These are phyloP conservation scores for Scheffersomyces amazonensis DNA, from an alignment of 805 yeast species.

Conservation along the genomic window DNA sequence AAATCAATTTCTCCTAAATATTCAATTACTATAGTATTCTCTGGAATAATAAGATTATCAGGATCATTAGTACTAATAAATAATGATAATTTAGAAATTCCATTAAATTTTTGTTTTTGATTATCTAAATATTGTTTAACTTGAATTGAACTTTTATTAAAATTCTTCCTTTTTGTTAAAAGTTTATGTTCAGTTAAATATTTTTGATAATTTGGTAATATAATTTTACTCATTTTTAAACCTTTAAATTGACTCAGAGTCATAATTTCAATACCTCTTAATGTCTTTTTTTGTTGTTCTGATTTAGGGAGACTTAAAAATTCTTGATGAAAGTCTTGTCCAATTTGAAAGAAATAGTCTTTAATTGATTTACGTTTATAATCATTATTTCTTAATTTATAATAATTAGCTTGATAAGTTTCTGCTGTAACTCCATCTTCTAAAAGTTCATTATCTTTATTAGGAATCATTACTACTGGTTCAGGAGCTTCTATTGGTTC, in stretches of 20 bases:
- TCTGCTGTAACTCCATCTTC: conserved; percentile 41
- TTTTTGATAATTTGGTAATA: conserved; percentile 32
- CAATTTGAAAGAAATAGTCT: conserved; percentile 18
- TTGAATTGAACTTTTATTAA: conserved; percentile 29
- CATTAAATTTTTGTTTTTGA: conserved; percentile 57
- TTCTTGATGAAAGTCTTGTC: conserved; percentile 12
- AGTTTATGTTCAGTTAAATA: conserved; percentile 33
- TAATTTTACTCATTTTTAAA: conserved; percentile 27
- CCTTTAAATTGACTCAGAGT: conserved; percentile 22
- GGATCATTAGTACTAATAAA: conserved; percentile 29
- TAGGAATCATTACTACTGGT: conserved; percentile 20
- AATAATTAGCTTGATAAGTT: conserved; percentile 52
- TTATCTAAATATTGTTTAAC: conserved; percentile 62
- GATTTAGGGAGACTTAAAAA: conserved; percentile 4
- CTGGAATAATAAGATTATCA: conserved; percentile 27
- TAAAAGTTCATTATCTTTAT: conserved; percentile 43
- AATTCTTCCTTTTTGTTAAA: conserved; percentile 18
- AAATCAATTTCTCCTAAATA: conserved; percentile 71
- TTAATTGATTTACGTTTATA: conserved; percentile 37
- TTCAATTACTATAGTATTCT: conserved; percentile 55
- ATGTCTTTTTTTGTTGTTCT: conserved; percentile 2
- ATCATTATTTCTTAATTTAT: conserved; percentile 44
- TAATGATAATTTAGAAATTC: conserved; percentile 68
- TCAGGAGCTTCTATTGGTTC: neutral
- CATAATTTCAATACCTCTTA: conserved; percentile 17